phyloP scores from a whole-genome alignment of 139 green algal species.

The Deuterostichococcus epilithicus region DNA sequence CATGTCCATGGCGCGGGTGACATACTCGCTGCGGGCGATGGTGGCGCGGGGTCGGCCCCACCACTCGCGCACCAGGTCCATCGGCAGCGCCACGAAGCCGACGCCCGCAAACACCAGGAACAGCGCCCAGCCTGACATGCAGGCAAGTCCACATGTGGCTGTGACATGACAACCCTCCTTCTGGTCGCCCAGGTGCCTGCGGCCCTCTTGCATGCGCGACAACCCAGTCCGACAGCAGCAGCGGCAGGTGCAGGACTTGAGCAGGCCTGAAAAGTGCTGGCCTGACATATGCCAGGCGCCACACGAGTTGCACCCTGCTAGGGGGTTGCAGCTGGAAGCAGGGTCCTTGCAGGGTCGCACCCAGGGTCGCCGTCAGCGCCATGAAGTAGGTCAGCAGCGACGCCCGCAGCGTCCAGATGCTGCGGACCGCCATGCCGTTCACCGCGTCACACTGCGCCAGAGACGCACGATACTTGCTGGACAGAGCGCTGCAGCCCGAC shows the following conservation, averaged over 20 bases:
- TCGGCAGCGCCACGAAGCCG: conserved; percentile 77
- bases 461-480: too few species aligned
- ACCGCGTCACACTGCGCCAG: conserved; percentile 1
- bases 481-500: too few species aligned
- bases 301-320: too few species aligned
- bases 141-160: not conserved
- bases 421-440: conserved; percentile 19
- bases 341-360: too few species aligned
- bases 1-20: conserved; percentile 68
- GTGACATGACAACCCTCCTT: too few species aligned
- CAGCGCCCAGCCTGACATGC: conserved; percentile 77
- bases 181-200: too few species aligned
- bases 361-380: conserved; percentile 76
- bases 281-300: too few species aligned
- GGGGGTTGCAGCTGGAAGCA: too few species aligned
- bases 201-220: too few species aligned
- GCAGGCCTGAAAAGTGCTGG: too few species aligned
- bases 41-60: conserved; percentile 57
- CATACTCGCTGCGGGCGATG: conserved; percentile 88
- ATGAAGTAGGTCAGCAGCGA: conserved; percentile 90
- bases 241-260: too few species aligned
- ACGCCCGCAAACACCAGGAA: conserved; percentile 94
- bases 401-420: conserved; percentile 65
- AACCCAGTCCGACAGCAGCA: too few species aligned
- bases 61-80: conserved; percentile 85